Evolutionary conservation across 495 filamentous ascomycete species (phyloP).

Genomic region (Neurospora pannonica): DNA sequence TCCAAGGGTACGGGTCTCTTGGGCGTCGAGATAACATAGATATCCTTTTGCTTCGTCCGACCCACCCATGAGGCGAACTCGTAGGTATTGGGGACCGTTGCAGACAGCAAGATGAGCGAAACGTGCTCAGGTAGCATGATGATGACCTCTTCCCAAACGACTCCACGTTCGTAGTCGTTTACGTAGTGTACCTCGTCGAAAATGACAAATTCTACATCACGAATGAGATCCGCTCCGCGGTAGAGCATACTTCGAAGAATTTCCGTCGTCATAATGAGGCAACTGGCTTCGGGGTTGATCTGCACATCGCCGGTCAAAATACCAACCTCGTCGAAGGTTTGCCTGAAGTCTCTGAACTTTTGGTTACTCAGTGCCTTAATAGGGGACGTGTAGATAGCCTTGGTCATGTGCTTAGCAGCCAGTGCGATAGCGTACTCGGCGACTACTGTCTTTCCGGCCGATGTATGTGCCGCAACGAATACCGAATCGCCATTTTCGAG

Average conservation of each 20-base stretch:
- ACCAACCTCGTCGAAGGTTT: slow-evolving; percentile 85
- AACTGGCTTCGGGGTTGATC: slow-evolving; percentile 95
- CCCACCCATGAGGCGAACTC: slow-evolving; percentile 99
- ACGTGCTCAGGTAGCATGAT: slow-evolving; percentile 98
- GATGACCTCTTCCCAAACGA: slow-evolving; percentile 99
- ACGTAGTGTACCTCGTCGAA: slow-evolving; percentile 99
- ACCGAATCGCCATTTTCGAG: slow-evolving; percentile 94
- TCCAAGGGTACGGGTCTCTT: slow-evolving; percentile 93
- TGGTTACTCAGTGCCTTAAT: slow-evolving; percentile 99
- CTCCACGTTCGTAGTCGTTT: slow-evolving; percentile 92
- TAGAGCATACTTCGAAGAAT: slow-evolving; percentile 98
- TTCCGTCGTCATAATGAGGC: slow-evolving; percentile 98
- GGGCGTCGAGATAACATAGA: slow-evolving; percentile 95
- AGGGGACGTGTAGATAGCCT: slow-evolving; percentile 96
- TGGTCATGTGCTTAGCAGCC: slow-evolving; percentile 96
- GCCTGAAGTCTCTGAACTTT: slow-evolving; percentile 91
- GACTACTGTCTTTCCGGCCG: slow-evolving; percentile 95
- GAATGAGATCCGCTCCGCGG: slow-evolving; percentile 87
- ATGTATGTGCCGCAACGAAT: slow-evolving; percentile 98
- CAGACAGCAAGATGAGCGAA: slow-evolving; percentile 86
- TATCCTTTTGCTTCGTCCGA: slow-evolving; percentile 95
- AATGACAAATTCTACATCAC: slow-evolving; percentile 97
- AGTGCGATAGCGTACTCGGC: slow-evolving; percentile 96
- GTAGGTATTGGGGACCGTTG: slow-evolving; percentile 92
- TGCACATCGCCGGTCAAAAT: slow-evolving; percentile 97